These are phyloP conservation scores for Angophora floribunda DNA, from an alignment of 345 rosid species.

Conservation along the genomic window DNA sequence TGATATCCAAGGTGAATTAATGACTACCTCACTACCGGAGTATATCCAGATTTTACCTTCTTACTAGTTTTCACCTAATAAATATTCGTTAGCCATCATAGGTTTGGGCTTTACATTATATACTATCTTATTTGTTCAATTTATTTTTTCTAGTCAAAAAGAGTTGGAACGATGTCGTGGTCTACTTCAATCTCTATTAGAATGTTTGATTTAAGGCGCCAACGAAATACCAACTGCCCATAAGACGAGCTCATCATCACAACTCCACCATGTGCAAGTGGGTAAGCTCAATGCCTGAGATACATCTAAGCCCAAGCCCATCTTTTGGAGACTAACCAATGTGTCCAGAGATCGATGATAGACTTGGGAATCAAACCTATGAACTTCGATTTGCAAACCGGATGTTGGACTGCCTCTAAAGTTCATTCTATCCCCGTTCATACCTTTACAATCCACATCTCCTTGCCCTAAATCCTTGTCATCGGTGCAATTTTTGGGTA, in stretches of 20 bases:
- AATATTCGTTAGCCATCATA: background rate
- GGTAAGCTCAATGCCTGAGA: background rate
- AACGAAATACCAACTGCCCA: background rate
- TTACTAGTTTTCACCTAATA: background rate
- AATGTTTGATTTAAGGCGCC: background rate
- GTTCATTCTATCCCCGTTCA: background rate
- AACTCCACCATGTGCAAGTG: background rate
- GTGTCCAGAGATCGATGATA: background rate
- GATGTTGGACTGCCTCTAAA: background rate
- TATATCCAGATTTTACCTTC: background rate
- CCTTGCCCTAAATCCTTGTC: background rate
- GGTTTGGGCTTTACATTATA: background rate
- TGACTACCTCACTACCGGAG: background rate
- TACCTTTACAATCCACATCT: background rate
- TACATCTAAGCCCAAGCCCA: background rate
- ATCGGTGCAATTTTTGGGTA: background rate
- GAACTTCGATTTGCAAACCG: background rate
- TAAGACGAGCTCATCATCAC: background rate
- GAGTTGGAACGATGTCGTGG: background rate
- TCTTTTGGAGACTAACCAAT: background rate
- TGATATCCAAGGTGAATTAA: background rate
- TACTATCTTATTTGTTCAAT: background rate
- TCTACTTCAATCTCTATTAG: background rate
- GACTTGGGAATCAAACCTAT: background rate
- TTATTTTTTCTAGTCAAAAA: background rate